These are phyloP conservation scores for Combretum micranthum DNA, from an alignment of 345 rosid species.

Conservation along the genomic window DNA sequence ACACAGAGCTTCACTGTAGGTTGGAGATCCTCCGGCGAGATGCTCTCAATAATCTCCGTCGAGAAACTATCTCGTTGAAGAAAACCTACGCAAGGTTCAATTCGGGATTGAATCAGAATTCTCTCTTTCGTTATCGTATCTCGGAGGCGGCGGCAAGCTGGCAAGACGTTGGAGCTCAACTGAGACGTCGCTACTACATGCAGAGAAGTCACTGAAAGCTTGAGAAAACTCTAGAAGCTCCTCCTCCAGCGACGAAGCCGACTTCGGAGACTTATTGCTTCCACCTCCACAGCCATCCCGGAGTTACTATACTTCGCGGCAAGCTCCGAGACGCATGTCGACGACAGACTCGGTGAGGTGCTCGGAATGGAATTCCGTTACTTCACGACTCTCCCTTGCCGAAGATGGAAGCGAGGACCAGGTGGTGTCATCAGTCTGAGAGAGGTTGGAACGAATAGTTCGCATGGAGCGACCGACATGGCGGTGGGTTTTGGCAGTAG, in stretches of 20 bases:
- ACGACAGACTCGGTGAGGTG: constrained; percentile 63
- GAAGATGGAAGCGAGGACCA: constrained; percentile 35
- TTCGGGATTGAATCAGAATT: constrained; percentile 19
- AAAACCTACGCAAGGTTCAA: constrained; percentile 60
- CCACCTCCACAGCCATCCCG: constrained; percentile 7
- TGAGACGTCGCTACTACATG: constrained; percentile 79
- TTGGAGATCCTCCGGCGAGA: constrained; percentile 88
- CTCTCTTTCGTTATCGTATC: constrained; percentile 1
- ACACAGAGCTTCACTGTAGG: constrained; percentile 83
- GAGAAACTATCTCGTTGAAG: constrained; percentile 72
- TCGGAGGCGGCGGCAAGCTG: constrained; percentile 35
- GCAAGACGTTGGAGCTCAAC: constrained; percentile 84
- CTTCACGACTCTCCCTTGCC: constrained; percentile 22
- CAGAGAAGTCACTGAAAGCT: constrained; percentile 76
- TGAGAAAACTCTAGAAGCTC: constrained; percentile 64
- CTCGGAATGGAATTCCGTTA: constrained; percentile 38
- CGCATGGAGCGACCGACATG: constrained; percentile 72
- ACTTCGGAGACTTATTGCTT: constrained; percentile 21
- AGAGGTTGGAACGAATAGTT: constrained; percentile 49
- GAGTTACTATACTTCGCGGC: constrained; percentile 19
- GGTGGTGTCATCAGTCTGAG: constrained; percentile 22
- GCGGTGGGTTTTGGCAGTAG: constrained; percentile 38
- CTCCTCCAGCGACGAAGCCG: constrained; percentile 26
- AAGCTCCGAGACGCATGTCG: constrained; percentile 80
- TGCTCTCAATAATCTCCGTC: constrained; percentile 78